Conservation (phyloP, 306 rosid genomes). For the Dryas drummondii region DNA sequence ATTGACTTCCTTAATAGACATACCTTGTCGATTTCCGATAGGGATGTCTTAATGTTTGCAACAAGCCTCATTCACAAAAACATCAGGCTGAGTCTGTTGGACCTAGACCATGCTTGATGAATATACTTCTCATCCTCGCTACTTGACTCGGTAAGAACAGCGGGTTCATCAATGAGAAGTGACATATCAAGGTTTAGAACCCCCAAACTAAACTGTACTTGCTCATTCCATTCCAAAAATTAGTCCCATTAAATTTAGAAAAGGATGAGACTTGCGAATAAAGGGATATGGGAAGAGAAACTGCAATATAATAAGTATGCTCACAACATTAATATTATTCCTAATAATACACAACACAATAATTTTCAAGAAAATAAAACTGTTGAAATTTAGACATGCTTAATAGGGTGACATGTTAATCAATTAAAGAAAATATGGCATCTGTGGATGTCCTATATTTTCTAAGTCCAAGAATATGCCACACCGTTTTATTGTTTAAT, state of each 20-base stretch:
- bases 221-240: slow-evolving; percentile 9
- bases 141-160: background rate
- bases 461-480: too few relatives aligned
- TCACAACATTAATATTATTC: background rate
- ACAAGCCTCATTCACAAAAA: slow-evolving; percentile 13
- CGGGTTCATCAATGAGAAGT: background rate
- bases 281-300: background rate
- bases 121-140: background rate
- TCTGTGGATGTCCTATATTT: too few relatives aligned
- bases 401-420: too few relatives aligned
- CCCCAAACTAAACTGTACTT: slow-evolving; percentile 12
- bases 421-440: too few relatives aligned
- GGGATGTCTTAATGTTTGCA: background rate
- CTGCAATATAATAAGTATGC: background rate
- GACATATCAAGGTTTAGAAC: slow-evolving; percentile 18
- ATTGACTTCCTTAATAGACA: background rate
- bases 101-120: slow-evolving; percentile 5
- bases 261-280: background rate
- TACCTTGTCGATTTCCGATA: background rate
- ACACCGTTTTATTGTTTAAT: too few relatives aligned
- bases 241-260: background rate
- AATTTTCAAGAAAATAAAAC: too few relatives aligned
- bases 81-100: slow-evolving; percentile 5
- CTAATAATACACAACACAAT: too few relatives aligned
- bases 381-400: too few relatives aligned